These are phyloP conservation scores for Patellaria atrata DNA, from an alignment of 495 filamentous ascomycete genomes.

Conservation along the genomic window DNA sequence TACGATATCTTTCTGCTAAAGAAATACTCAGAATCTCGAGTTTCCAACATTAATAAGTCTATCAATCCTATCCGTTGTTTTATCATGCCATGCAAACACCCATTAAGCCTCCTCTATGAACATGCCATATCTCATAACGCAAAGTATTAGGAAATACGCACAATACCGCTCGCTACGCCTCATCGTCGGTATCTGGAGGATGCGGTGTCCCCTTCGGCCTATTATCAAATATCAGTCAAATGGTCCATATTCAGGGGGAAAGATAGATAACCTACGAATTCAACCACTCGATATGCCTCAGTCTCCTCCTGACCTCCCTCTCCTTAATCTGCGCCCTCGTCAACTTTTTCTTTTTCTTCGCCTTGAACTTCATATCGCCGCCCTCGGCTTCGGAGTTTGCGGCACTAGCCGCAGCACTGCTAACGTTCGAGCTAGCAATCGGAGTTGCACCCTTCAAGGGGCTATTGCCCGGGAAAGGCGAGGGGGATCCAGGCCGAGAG, in stretches of 20 bases:
- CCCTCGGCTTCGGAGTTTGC: constrained; percentile 70
- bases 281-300: constrained; percentile 93
- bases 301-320: constrained; percentile 65
- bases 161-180: too few relatives aligned
- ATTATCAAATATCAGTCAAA: constrained; percentile 25
- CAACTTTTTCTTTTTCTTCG: constrained; percentile 98
- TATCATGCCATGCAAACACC: too few relatives aligned
- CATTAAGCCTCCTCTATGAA: too few relatives aligned
- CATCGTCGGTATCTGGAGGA: constrained; percentile 31
- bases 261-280: constrained; percentile 35
- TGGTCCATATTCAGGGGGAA: background rate
- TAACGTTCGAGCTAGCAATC: constrained; percentile 34
- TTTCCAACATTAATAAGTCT: too few relatives aligned
- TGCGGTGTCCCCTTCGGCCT: constrained; percentile 33
- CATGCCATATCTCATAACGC: too few relatives aligned
- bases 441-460: constrained; percentile 33
- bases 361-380: constrained; percentile 75
- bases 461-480: too few relatives aligned
- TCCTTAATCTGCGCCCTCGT: constrained; percentile 94
- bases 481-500: constrained; percentile 45
- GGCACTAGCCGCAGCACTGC: constrained; percentile 40
- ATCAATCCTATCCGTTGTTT: too few relatives aligned
- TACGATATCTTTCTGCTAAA: too few relatives aligned
- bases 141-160: too few relatives aligned
- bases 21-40: too few relatives aligned